Conservation (phyloP, 2,329 filamentous ascomycete species). For the Sarocladium kiliense region DNA sequence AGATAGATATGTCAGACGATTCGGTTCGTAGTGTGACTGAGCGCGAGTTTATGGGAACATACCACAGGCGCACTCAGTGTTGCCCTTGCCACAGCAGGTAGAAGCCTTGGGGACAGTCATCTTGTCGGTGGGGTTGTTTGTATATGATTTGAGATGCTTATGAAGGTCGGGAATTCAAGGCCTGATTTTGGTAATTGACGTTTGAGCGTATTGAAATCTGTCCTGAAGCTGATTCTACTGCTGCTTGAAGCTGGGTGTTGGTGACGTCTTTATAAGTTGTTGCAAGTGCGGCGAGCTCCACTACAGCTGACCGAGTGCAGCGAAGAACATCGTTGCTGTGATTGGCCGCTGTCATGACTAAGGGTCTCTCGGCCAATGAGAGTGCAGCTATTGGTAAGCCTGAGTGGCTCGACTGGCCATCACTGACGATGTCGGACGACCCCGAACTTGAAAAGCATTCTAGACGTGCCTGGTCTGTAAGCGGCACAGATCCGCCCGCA, state of each 20-base stretch:
- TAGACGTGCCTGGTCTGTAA: background rate
- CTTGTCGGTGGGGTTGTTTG: conserved; percentile 15
- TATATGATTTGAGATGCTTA: background rate
- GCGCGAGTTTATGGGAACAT: conserved; percentile 29
- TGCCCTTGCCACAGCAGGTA: conserved; percentile 53
- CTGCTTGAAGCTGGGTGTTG: background rate
- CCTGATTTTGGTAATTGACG: too few species aligned
- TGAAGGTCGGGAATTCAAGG: too few species aligned
- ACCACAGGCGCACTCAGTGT: conserved; percentile 52
- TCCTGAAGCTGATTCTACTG: background rate
- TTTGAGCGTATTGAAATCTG: too few species aligned
- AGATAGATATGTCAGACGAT: conserved; percentile 10
- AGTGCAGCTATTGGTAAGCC: background rate
- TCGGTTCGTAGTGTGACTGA: background rate
- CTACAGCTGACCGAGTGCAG: conserved; percentile 1
- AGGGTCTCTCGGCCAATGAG: background rate
- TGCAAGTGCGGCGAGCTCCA: background rate
- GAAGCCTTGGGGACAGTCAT: conserved; percentile 33
- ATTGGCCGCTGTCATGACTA: background rate
- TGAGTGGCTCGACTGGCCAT: background rate
- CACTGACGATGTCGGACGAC: background rate
- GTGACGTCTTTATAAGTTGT: conserved; percentile 10
- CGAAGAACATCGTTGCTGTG: background rate
- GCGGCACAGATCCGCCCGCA: background rate
- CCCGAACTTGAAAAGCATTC: background rate